Conservation (phyloP, 2,329 filamentous ascomycete species). For the Arthrobotrys conoides region DNA sequence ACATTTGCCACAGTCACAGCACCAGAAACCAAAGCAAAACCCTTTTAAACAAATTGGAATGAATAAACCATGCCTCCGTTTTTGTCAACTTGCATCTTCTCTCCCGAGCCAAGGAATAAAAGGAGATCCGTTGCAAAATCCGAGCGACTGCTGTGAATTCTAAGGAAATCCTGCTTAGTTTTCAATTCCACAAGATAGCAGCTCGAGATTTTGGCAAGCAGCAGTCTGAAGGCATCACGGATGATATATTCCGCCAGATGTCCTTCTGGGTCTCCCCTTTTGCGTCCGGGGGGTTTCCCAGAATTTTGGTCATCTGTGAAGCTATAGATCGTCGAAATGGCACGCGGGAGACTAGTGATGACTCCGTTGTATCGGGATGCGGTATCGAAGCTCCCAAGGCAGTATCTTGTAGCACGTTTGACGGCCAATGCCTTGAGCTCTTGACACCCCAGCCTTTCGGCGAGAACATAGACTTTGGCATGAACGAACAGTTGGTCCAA, state of each 20-base stretch:
- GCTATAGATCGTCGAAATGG: background rate
- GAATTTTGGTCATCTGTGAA: background rate
- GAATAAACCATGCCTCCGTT: background rate
- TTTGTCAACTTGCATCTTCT: background rate
- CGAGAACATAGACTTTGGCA: constrained; percentile 38
- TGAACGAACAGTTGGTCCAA: constrained; percentile 17
- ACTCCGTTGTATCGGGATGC: background rate
- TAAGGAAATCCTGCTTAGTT: background rate
- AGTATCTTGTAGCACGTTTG: background rate
- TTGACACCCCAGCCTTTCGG: constrained; percentile 31
- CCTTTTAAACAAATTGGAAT: background rate
- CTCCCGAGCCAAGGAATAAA: background rate
- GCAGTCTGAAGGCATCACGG: background rate
- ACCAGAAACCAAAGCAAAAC: background rate
- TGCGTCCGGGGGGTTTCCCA: background rate
- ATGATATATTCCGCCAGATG: background rate
- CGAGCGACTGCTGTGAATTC: background rate
- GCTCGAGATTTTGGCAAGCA: background rate
- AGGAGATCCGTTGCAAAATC: background rate
- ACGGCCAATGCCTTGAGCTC: constrained; percentile 27
- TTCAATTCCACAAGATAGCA: background rate
- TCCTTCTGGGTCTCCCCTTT: background rate
- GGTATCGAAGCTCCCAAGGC: background rate
- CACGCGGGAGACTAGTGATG: background rate
- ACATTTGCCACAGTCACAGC: no score